phyloP scores from a whole-genome alignment of 352 stramenopile species.

The Pythium aquatile region DNA sequence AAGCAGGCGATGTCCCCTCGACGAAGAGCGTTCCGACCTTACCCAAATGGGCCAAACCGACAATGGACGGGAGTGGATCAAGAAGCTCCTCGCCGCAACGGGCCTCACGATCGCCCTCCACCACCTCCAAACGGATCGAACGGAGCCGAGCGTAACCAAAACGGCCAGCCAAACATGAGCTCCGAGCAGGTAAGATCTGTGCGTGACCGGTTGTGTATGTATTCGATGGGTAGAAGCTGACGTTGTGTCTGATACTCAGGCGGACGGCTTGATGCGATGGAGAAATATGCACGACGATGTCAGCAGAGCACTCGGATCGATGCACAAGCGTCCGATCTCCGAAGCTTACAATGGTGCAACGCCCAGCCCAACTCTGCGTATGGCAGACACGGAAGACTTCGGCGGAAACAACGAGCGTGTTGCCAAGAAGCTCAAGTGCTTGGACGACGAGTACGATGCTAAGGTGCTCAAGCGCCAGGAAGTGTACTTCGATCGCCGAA shows the following conservation, averaged over 20 bases:
- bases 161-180: constrained; percentile 6
- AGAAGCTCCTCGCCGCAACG: constrained; percentile 16
- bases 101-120: constrained; percentile 10
- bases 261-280: constrained; percentile 28
- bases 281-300: constrained; percentile 77
- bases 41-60: neutral
- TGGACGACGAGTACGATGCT: constrained; percentile 72
- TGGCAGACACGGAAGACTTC: constrained; percentile 56
- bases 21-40: constrained; percentile 21
- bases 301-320: constrained; percentile 40
- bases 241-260: constrained; percentile 1
- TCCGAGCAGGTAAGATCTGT: constrained; percentile 17
- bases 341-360: constrained; percentile 12
- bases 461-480: constrained; percentile 43
- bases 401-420: constrained; percentile 60
- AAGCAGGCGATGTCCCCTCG: constrained; percentile 20
- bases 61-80: constrained; percentile 12
- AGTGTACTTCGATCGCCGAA: constrained; percentile 45
- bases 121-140: neutral
- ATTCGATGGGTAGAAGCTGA: neutral
- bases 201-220: neutral
- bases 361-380: constrained; percentile 19
- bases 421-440: constrained; percentile 68
- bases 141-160: neutral
- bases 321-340: constrained; percentile 27